These are phyloP conservation scores for Colletotrichum eleusines DNA, from an alignment of 2,329 filamentous ascomycete species.

Conservation along the genomic window DNA sequence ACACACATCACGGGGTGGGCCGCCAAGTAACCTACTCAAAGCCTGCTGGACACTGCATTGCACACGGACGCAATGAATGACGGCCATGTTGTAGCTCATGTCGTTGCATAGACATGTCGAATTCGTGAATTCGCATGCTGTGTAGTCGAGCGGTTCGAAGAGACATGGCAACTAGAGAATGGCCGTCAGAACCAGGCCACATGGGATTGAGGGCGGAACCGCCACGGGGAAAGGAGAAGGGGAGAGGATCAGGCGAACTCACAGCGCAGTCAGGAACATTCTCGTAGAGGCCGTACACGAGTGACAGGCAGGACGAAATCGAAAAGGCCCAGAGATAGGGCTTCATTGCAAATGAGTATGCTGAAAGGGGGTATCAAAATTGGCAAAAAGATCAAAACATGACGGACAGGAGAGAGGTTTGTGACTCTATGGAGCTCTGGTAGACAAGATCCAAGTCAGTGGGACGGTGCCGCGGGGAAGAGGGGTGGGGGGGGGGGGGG, in stretches of 20 bases:
- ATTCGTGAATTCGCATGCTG: constrained; percentile 20
- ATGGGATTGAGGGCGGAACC: too few relatives aligned
- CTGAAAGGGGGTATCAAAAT: background rate
- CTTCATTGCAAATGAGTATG: constrained; percentile 15
- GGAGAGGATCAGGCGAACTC: background rate
- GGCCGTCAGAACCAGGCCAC: background rate
- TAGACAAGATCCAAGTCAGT: background rate
- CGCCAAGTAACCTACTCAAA: background rate
- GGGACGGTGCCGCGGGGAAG: background rate
- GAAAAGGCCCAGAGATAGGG: constrained; percentile 7
- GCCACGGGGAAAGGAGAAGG: too few relatives aligned
- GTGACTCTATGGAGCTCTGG: background rate
- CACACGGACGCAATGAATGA: constrained; percentile 31
- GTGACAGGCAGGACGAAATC: constrained; percentile 6
- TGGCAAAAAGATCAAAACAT: constrained; percentile 23
- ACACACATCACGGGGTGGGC: too few relatives aligned
- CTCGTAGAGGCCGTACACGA: constrained; percentile 34
- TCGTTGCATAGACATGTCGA: constrained; percentile 32
- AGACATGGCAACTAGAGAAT: constrained; percentile 23
- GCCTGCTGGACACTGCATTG: constrained; percentile 37
- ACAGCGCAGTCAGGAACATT: constrained; percentile 35
- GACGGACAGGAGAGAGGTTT: background rate
- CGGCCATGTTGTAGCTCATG: constrained; percentile 36
- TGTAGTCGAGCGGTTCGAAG: constrained; percentile 28
- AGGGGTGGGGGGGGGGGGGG: too few relatives aligned